phyloP scores from a whole-genome alignment of 768 basidiomycete genomes.

The Boletus pseudo-olivaceus region DNA sequence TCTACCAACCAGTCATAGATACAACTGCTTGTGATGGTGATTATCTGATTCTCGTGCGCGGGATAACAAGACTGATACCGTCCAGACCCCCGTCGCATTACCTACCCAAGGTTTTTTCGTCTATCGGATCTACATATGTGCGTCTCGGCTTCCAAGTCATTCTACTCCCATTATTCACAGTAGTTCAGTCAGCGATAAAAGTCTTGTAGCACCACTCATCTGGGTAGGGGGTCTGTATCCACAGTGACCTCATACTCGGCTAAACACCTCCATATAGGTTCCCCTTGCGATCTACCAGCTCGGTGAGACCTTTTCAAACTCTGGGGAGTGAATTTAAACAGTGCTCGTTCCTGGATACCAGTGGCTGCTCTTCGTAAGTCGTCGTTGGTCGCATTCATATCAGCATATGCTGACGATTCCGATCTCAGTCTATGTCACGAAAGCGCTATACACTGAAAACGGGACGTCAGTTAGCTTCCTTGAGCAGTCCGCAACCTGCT shows the following conservation, averaged over 20 bases:
- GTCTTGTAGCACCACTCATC: not conserved
- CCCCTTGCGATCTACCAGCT: not conserved
- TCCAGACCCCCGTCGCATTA: not conserved
- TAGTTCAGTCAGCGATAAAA: not conserved
- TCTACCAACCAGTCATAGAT: not conserved
- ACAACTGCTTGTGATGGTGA: constrained; percentile 2
- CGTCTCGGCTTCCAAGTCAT: not conserved
- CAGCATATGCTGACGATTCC: not conserved
- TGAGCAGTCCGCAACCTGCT: not conserved
- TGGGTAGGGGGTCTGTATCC: not conserved
- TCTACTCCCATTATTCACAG: not conserved
- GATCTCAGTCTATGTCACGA: not conserved
- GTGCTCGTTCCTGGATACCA: not conserved
- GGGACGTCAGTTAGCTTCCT: not conserved
- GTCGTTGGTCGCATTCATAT: not conserved
- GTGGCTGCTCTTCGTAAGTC: not conserved
- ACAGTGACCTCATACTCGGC: not conserved
- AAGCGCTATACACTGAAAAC: not conserved
- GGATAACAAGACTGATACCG: not conserved
- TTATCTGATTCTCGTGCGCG: not conserved
- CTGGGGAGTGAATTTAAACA: not conserved
- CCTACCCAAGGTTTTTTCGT: constrained; percentile 8
- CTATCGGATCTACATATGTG: constrained; percentile 6
- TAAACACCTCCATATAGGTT: not conserved
- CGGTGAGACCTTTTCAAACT: not conserved